Conservation (phyloP, 78 protist species). For the Dictyostelium discoideum region DNA sequence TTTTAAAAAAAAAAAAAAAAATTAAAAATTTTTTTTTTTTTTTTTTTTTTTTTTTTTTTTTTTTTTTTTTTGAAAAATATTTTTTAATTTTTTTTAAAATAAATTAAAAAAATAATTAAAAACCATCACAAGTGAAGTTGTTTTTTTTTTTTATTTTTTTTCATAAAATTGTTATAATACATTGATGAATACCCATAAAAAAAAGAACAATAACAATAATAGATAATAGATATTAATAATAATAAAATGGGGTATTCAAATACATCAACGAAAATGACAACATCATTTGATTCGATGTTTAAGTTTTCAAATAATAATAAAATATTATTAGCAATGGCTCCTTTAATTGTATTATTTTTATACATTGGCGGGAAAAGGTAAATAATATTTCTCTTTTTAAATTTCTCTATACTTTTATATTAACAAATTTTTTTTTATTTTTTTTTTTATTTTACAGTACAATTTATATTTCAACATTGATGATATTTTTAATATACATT, state of each 20-base stretch:
- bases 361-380: constrained; percentile 31
- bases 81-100: neutral
- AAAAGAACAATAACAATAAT: neutral
- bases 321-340: constrained; percentile 18
- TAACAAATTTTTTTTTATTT: neutral
- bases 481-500: constrained; percentile 18
- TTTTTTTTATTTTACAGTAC: neutral
- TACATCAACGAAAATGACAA: neutral
- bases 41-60: neutral
- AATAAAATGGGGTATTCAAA: neutral
- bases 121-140: neutral
- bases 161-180: neutral
- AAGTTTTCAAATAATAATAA: constrained; percentile 27
- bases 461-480: neutral
- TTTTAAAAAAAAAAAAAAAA: neutral
- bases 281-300: constrained; percentile 60
- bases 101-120: neutral
- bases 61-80: neutral
- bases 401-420: neutral
- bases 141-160: neutral
- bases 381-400: neutral
- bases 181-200: neutral
- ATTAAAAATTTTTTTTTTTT: neutral
- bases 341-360: neutral
- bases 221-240: no score